Evolutionary conservation across 2,329 filamentous ascomycete genomes (phyloP).

Genomic region (Curvularia sp.): DNA sequence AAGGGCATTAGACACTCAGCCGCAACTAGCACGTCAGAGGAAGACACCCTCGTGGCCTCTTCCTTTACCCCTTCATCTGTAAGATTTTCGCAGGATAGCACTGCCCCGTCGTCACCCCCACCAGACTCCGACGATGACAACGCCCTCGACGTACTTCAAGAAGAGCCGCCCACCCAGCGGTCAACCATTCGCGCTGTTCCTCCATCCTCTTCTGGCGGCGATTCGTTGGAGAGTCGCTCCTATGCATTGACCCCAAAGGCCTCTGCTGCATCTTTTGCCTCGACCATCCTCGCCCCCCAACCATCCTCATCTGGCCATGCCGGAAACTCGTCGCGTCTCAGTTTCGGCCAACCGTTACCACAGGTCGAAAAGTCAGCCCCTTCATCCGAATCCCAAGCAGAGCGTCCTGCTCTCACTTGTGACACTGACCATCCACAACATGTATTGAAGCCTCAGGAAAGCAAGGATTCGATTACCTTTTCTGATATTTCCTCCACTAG

Average conservation of each 20-base stretch:
- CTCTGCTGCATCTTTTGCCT: slow-evolving; percentile 49
- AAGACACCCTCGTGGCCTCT: slow-evolving; percentile 49
- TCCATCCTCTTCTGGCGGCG: slow-evolving; percentile 47
- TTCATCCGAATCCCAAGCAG: slow-evolving; percentile 40
- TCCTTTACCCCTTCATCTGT: slow-evolving; percentile 48
- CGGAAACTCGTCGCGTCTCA: slow-evolving; percentile 40
- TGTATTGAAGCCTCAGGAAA: slow-evolving; percentile 37
- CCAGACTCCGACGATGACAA: slow-evolving; percentile 41
- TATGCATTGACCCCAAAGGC: slow-evolving; percentile 48
- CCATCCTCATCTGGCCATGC: slow-evolving; percentile 35
- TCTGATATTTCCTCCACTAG: slow-evolving; percentile 47
- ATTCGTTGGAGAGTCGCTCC: slow-evolving; percentile 39
- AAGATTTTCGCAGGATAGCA: slow-evolving; percentile 51
- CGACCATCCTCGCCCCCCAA: slow-evolving; percentile 38
- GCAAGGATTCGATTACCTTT: slow-evolving; percentile 47
- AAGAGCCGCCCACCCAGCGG: slow-evolving; percentile 36
- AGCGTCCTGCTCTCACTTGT: slow-evolving; percentile 45
- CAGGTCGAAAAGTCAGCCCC: slow-evolving; percentile 35
- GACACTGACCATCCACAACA: slow-evolving; percentile 41
- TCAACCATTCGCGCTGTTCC: slow-evolving; percentile 50
- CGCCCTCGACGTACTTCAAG: slow-evolving; percentile 45
- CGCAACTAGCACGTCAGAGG: slow-evolving; percentile 50
- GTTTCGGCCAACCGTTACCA: slow-evolving; percentile 34
- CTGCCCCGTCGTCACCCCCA: slow-evolving; percentile 48
- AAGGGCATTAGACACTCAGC: slow-evolving; percentile 48